Percentiles rank a stretch among this genome's conserved stretches.
phyloP scores from a whole-genome alignment of 2,329 filamentous ascomycete genomes.

The Aspergillus persii region DNA sequence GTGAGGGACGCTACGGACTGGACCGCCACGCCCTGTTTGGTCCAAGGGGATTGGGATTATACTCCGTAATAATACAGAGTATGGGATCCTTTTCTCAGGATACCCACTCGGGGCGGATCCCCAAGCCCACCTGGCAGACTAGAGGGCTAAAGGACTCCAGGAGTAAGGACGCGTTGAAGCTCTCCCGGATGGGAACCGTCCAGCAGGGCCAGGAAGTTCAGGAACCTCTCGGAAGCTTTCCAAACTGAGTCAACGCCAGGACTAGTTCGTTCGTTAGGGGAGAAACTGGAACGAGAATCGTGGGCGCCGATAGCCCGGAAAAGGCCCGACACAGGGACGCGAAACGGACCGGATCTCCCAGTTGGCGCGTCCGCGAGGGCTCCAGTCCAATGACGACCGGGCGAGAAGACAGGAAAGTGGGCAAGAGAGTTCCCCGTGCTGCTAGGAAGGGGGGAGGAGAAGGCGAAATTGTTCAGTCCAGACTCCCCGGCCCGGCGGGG shows the following conservation, averaged over 20 bases:
- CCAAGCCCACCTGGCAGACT: slow-evolving; percentile 9
- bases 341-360: slow-evolving; percentile 9
- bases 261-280: slow-evolving; percentile 3
- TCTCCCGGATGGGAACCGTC: slow-evolving; percentile 10
- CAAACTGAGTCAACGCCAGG: slow-evolving; percentile 1
- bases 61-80: background rate
- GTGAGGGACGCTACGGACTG: slow-evolving; percentile 11
- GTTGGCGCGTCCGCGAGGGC: slow-evolving; percentile 2
- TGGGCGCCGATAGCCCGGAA: slow-evolving; percentile 8
- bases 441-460: slow-evolving; percentile 6
- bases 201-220: background rate
- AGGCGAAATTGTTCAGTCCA: background rate
- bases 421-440: slow-evolving; percentile 4
- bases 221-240: slow-evolving; percentile 9
- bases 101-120: slow-evolving; percentile 21
- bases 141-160: background rate
- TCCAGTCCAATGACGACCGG: slow-evolving; percentile 4
- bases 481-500: slow-evolving; percentile 1
- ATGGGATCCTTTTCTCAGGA: slow-evolving; percentile 9
- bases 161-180: slow-evolving; percentile 8
- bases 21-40: slow-evolving; percentile 8
- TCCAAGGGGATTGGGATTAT: slow-evolving; percentile 14
- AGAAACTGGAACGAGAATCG: background rate
- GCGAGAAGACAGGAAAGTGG: background rate
- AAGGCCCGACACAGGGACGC: slow-evolving; percentile 8